Evolutionary conservation across 2,329 filamentous ascomycete species (phyloP), one percentile per base, ranked within the genome.

Genomic region (Massarina eburnea): DNA sequence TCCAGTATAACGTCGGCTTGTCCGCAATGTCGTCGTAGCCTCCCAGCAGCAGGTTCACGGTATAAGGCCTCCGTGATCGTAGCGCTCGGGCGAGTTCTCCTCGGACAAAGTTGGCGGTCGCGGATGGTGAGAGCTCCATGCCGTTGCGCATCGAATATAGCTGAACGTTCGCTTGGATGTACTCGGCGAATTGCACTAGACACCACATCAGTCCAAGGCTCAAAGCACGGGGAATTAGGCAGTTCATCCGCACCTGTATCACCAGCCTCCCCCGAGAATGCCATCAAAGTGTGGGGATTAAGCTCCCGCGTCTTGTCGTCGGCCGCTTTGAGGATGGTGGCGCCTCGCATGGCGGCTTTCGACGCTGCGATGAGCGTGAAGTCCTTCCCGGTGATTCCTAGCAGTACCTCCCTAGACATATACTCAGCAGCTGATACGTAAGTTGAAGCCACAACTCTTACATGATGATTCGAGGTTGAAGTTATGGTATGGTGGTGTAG

Each of bases 141-240:
- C 91, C 88, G 72, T 97, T 97, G 68, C 95, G 90, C 91, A 97
- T 99, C 59, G 89, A 91, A 78, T 99, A 99, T 68, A 99, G 87
- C 76, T 96, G 90, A 54, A 94, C 86, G 74, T 99, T 99, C 71
- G 92, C 91, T 82, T 97, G 91, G 72, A 99, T 95, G 77, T 92
- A 99, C 77, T 99, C 94, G 71, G 95, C 89, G 73, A 99, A 99
- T 85, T 99, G 92, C 53, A 97, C 91, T 96, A 69, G 47, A 36
- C 27, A 27, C 14, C 26, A 8, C 4, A 46, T 55, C 34, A 52
- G 54, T 46, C 29, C 45, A 18, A 19, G 8, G 21, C 26, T 17
- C 17, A n/a, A 14, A 22, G 18, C 14, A 9, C 12, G 2, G 22
- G 18, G 27, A 26, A 29, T 21, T n/a, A 14, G 19, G 18, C 14